phyloP scores from a whole-genome alignment of 257 asterid species.

The Mentha longifolia region DNA sequence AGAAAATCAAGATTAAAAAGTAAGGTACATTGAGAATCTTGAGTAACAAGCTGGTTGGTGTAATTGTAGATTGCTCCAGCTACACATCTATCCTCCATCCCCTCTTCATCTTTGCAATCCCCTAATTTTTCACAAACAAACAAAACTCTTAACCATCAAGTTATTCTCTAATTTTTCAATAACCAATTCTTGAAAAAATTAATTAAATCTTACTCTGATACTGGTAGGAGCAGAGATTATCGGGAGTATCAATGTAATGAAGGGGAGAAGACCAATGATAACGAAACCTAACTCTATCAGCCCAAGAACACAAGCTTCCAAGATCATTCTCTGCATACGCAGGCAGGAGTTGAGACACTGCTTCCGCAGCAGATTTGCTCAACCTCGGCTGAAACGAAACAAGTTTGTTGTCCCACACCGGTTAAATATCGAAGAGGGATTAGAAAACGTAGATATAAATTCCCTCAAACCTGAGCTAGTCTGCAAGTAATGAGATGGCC shows the following conservation, averaged over 20 bases:
- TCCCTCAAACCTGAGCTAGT: conserved; percentile 70
- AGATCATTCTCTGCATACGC: conserved; percentile 59
- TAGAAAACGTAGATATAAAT: neutral
- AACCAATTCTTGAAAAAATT: too few species aligned
- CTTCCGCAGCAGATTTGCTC: conserved; percentile 69
- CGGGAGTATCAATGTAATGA: conserved; percentile 82
- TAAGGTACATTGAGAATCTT: conserved; percentile 49
- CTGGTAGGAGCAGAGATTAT: conserved; percentile 68
- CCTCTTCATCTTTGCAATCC: conserved; percentile 87
- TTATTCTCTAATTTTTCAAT: too few species aligned
- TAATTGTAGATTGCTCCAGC: conserved; percentile 95
- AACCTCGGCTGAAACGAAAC: conserved; percentile 54
- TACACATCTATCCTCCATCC: conserved; percentile 69
- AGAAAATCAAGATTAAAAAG: neutral
- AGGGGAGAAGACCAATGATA: conserved; percentile 88
- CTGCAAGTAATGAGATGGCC: conserved; percentile 76
- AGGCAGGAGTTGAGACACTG: conserved; percentile 70
- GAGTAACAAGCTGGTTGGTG: conserved; percentile 68
- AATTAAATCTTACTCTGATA: conserved; percentile 49
- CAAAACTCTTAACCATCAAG: neutral
- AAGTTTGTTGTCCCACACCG: neutral
- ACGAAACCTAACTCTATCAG: conserved; percentile 67
- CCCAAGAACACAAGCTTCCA: conserved; percentile 82
- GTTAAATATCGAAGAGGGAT: neutral
- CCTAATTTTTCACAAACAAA: conserved; percentile 40